Conservation (phyloP, 2,329 filamentous ascomycete genomes). For the Fusarium keratoplasticum region DNA sequence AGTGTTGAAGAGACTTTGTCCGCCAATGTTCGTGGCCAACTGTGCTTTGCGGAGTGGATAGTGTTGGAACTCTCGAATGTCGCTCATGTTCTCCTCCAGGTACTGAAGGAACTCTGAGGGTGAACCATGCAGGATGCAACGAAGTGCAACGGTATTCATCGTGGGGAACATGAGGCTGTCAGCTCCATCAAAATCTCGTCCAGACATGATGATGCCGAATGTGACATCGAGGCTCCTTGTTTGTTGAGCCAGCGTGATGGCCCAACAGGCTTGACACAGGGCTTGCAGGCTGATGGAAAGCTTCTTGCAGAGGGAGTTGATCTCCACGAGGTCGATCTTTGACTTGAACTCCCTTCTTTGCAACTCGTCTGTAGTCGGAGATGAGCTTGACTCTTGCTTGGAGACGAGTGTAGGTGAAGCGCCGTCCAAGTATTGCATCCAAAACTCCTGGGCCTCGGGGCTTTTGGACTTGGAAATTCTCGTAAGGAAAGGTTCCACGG, state of each 20-base stretch:
- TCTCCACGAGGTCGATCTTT: not conserved
- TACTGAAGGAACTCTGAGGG: constrained; percentile 74
- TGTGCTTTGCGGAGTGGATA: constrained; percentile 81
- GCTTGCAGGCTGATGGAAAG: constrained; percentile 80
- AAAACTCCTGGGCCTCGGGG: constrained; percentile 65
- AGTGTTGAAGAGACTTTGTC: constrained; percentile 62
- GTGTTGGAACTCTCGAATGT: constrained; percentile 78
- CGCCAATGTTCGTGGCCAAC: constrained; percentile 51
- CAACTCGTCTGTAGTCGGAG: not conserved
- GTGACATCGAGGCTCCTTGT: constrained; percentile 76
- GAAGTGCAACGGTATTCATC: constrained; percentile 89
- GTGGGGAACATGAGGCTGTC: constrained; percentile 83
- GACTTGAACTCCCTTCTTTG: constrained; percentile 32
- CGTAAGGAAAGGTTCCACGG: constrained; percentile 64
- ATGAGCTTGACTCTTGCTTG: not conserved
- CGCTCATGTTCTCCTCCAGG: constrained; percentile 76
- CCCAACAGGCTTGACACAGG: constrained; percentile 81
- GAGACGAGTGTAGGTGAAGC: constrained; percentile 52
- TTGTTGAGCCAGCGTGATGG: constrained; percentile 74
- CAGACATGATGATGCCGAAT: constrained; percentile 87
- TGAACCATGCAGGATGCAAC: constrained; percentile 78
- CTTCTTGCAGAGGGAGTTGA: constrained; percentile 70
- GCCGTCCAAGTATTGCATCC: constrained; percentile 74
- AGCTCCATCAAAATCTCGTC: constrained; percentile 79
- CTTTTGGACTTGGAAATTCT: constrained; percentile 35